Evolutionary conservation across 805 yeast species (phyloP), one percentile per base, ranked within the genome.

Genomic region (Hanseniaspora pseudoguilliermondii): DNA sequence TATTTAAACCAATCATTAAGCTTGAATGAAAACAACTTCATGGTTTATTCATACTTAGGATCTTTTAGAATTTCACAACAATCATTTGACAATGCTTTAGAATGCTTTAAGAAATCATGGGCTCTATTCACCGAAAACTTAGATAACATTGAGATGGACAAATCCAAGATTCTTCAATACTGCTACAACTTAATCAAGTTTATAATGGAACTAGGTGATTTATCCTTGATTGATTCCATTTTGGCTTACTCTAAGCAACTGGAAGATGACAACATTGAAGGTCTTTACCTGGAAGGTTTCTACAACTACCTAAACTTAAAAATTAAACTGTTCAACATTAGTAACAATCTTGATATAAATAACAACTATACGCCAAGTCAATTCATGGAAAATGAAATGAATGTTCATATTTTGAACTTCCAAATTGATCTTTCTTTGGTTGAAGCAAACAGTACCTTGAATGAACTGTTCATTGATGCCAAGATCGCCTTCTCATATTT

Each of bases 11-110:
- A 77, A 61, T 81, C 95, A 1, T 69, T 87, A 63, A 69, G 77
- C 53, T 68, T 86, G 36, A 84, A 83, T 59, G 72, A 73, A 23
- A 64, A 66, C 3, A 62, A 67, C 35, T 82, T 85, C 57, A 97
- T 90, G 67, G 78, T 87, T 1, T 86, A 87, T 82, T 78, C 89
- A 1, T 73, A 86, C 35, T 72, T 89, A 59, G 88, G 95, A 5
- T 87, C 95, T 44, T 86, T 93, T 58, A 77, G 95, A 58, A 88
- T 91, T 48, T 86, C 96, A 8, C 97, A 93, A 68, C 89, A 83
- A 65, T 73, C 81, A 52, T 75, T 72, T 42, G 75, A 75, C 0
- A 96, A 89, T 7, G 97, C 97, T 13, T 68, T 70, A 49, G 74
- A 75, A 27, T 89, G 93, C 0, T 72, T 90, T 51, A 55, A 60